phyloP scores from a whole-genome alignment of 345 rosid genomes.

The Brassica rapa region DNA sequence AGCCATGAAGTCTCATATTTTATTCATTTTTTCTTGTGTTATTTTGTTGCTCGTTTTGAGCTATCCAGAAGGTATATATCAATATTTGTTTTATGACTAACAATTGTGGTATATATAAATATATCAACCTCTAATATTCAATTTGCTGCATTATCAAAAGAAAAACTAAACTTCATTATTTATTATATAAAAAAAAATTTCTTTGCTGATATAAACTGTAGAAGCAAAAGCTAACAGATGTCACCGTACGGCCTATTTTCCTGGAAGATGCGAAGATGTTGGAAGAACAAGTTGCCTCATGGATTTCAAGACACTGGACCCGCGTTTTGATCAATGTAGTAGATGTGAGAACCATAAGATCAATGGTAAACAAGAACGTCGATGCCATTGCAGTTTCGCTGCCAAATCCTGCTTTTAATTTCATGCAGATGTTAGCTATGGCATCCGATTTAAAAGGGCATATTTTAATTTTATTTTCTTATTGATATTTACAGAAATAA shows the following conservation, averaged over 20 bases:
- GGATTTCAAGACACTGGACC: neutral
- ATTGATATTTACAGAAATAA: neutral
- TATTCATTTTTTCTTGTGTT: neutral
- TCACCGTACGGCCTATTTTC: neutral
- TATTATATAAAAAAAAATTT: no score
- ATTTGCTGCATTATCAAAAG: neutral
- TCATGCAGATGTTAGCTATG: neutral
- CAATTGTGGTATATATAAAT: no score
- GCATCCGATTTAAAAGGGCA: neutral
- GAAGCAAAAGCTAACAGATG: neutral
- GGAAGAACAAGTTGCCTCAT: neutral
- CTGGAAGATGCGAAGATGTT: neutral
- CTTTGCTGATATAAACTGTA: neutral
- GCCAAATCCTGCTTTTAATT: neutral
- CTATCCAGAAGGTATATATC: neutral
- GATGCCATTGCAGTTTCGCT: no score
- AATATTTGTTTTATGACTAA: neutral
- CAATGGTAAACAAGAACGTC: no score
- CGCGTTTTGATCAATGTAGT: neutral
- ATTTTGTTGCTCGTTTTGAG: neutral
- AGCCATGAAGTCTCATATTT: neutral
- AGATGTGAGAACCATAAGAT: neutral
- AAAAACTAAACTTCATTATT: no score
- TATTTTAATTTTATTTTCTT: no score
- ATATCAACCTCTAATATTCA: neutral